These are phyloP conservation scores for Xylaria sp. DNA, from an alignment of 2,329 filamentous ascomycete species.

Conservation along the genomic window DNA sequence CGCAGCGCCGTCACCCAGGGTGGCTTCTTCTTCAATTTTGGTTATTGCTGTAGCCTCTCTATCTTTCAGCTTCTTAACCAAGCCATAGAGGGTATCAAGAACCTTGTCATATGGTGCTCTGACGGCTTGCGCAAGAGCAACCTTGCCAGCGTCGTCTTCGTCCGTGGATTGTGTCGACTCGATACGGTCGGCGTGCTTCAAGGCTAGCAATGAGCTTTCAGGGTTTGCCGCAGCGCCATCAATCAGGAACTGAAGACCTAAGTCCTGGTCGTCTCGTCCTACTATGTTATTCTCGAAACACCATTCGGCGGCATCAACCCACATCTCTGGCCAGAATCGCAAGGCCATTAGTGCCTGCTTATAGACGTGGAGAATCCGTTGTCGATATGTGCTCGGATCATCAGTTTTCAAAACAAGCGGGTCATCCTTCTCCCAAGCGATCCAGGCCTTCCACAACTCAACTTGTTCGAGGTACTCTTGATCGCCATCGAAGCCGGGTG, in stretches of 20 bases:
- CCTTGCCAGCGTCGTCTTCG: slow-evolving; percentile 74
- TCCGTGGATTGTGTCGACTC: slow-evolving; percentile 77
- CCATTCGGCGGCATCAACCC: slow-evolving; percentile 94
- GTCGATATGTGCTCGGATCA: slow-evolving; percentile 72
- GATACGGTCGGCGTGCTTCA: slow-evolving; percentile 86
- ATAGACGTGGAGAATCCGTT: slow-evolving; percentile 86
- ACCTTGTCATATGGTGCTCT: slow-evolving; percentile 82
- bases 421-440: slow-evolving; percentile 93
- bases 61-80: slow-evolving; percentile 73
- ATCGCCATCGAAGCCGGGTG: slow-evolving; percentile 83
- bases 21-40: slow-evolving; percentile 57
- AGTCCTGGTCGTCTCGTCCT: slow-evolving; percentile 57
- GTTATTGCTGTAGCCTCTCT: slow-evolving; percentile 61
- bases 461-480: slow-evolving; percentile 83
- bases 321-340: slow-evolving; percentile 93
- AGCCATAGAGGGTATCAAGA: slow-evolving; percentile 83
- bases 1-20: slow-evolving; percentile 33
- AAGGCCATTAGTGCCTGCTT: slow-evolving; percentile 92
- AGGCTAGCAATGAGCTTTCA: slow-evolving; percentile 86
- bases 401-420: slow-evolving; percentile 84
- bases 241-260: slow-evolving; percentile 75
- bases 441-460: slow-evolving; percentile 89
- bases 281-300: slow-evolving; percentile 76
- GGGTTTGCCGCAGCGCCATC: slow-evolving; percentile 88
- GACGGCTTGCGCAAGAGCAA: slow-evolving; percentile 76